phyloP scores from a whole-genome alignment of 116 monocot genomes.

The Zostera marina region DNA sequence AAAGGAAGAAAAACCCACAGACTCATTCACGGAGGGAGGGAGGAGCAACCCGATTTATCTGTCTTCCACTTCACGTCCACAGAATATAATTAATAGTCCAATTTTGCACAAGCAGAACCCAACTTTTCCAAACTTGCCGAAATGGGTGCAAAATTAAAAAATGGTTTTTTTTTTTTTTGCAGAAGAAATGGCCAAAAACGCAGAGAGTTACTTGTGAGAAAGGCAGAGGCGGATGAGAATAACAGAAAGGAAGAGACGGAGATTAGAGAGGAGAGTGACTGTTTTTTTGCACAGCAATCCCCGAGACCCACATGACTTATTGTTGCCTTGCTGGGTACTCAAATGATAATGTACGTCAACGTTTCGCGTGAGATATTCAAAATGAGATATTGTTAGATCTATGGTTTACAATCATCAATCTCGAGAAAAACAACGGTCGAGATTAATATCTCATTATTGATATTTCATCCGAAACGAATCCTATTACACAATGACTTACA shows the following conservation, averaged over 20 bases:
- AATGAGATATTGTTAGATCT: too few relatives aligned
- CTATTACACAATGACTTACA: too few relatives aligned
- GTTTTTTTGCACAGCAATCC: neutral
- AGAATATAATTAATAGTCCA: neutral
- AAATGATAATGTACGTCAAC: neutral
- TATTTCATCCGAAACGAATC: too few relatives aligned
- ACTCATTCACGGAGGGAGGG: neutral
- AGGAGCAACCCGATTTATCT: neutral
- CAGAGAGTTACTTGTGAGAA: too few relatives aligned
- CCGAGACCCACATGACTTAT: neutral
- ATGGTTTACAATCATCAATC: too few relatives aligned
- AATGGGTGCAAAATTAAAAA: neutral
- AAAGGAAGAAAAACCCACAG: too few relatives aligned
- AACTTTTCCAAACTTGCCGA: neutral
- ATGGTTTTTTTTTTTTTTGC: neutral
- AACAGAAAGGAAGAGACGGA: neutral
- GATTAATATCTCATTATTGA: too few relatives aligned
- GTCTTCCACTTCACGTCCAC: neutral
- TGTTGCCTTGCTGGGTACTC: neutral
- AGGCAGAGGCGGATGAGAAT: too few relatives aligned
- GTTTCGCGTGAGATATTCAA: too few relatives aligned
- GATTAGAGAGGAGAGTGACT: neutral
- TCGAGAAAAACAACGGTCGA: too few relatives aligned
- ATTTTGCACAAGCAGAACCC: neutral
- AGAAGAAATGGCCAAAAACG: neutral